Base-by-base conservation (phyloP, 257 asterid species). In the Cinchona pubescens region DNA sequence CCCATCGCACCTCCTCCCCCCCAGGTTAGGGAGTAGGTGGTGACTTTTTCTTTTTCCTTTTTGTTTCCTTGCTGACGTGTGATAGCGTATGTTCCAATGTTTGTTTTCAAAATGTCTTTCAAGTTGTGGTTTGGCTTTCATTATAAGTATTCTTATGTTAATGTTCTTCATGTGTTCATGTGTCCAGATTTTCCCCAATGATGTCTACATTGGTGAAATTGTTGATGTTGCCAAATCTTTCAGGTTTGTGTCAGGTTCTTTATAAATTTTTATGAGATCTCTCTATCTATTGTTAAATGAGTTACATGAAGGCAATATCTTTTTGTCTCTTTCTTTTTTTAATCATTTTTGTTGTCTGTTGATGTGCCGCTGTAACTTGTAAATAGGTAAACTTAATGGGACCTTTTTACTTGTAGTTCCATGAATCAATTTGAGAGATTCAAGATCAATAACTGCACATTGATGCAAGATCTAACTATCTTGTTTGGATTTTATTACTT, bases 161-260 rank as follows among this genome's bases (percentile, higher is more conserved):
- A 65, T 53, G 45, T 16, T 48, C 29, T 53, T 73, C 38, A 71
- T 76, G n/a, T n/a, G n/a, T n/a, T n/a, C 72, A 68, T 56, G 11
- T 63, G 65, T 82, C 83, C 90, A 94, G 96, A 92, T 94, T 75
- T 89, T 89, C 82, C 98, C 97, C 13, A 85, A 89, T 86, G 97
- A 94, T 76, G 92, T 89, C 71, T 85, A 85, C 81, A 85, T 90
- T 53, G 88, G 87, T 55, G 98, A 94, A 70, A 80, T 88, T 71
- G 56, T 86, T 75, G 91, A 89, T 72, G 83, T 91, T 62, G 82
- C 95, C 46, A 92, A 88, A 69, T 82, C 88, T 72, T 82, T 83
- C 83, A 90, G 98, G 97, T 94, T 25, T 37, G 69, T 75, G 59
- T 58, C 59, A 70, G n/a, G 12, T 56, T n/a, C 21, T 32, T 67